These are phyloP conservation scores for Diaporthe citriasiana DNA, from an alignment of 2,329 filamentous ascomycete genomes.

Conservation along the genomic window DNA sequence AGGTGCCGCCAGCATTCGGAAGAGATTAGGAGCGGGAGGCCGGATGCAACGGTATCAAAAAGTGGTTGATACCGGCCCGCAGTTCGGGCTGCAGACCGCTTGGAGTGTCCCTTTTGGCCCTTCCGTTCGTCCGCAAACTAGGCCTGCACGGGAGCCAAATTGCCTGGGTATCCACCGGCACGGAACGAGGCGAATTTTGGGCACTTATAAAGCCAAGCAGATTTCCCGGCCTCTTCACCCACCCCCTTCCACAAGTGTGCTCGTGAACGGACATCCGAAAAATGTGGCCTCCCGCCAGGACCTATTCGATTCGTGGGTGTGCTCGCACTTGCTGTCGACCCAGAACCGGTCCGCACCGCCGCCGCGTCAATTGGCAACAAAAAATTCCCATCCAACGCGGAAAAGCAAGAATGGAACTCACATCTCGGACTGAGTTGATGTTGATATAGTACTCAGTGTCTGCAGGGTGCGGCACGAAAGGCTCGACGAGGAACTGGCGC, in stretches of 20 bases:
- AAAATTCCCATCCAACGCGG: slow-evolving; percentile 41
- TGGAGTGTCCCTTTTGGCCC: slow-evolving; percentile 34
- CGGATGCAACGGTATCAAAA: slow-evolving; percentile 39
- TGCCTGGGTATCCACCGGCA: slow-evolving; percentile 39
- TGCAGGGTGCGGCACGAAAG: slow-evolving; percentile 95
- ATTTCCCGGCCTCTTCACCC: background rate
- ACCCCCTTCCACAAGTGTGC: background rate
- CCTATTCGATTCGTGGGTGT: background rate
- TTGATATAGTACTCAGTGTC: slow-evolving; percentile 99
- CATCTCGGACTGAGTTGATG: slow-evolving; percentile 99
- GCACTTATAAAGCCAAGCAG: slow-evolving; percentile 29
- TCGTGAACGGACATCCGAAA: background rate
- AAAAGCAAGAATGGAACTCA: slow-evolving; percentile 65
- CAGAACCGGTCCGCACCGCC: background rate
- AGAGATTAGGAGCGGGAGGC: slow-evolving; percentile 38
- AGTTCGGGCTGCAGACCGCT: slow-evolving; percentile 36
- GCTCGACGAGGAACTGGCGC: slow-evolving; percentile 97
- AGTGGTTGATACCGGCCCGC: slow-evolving; percentile 41
- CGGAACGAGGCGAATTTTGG: slow-evolving; percentile 32
- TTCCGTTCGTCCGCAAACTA: slow-evolving; percentile 42
- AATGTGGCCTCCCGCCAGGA: slow-evolving; percentile 1
- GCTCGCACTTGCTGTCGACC: slow-evolving; percentile 39
- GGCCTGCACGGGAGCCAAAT: slow-evolving; percentile 36
- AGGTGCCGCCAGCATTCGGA: slow-evolving; percentile 40
- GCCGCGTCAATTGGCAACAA: slow-evolving; percentile 10